Base-by-base conservation (phyloP, 2,329 filamentous ascomycete species). In the Ceratocystis huliohia region DNA sequence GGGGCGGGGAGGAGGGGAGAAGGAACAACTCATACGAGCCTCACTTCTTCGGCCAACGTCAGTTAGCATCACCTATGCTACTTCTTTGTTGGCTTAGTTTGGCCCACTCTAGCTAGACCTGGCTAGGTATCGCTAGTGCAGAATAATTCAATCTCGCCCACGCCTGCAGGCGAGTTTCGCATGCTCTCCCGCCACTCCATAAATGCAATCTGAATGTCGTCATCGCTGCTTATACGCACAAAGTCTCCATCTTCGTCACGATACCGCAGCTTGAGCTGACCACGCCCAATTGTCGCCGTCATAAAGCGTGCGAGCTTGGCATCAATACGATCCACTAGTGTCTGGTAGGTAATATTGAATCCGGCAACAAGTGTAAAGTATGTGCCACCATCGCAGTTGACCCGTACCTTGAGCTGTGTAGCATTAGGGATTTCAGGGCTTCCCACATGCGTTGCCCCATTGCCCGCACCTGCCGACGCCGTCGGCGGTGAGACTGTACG, bases 331-430 rank as follows among this genome's bases (percentile, higher is more conserved):
- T 97, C 94, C 70, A 94, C 91, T 66, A 99, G 81, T 28, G 90
- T 94, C 70, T 94, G 90, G 76, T 95, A 97, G 50, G 90, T 88
- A 72, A 97, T 97, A 74, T 95, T 96, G 76, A 91, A 95, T 41
- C 91, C 89, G 53, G 96, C 95, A 10, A 99, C 93, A n/a, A 99
- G 82, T 0, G 93, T 96, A 68, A 96, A 88, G 71, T 95, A 95
- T 73, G 92, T 94, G 61, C 88, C 88, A 59, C 76, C 78, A 68
- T 94, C 90, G 73, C 90, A 95, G 73, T 93, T 93, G 67, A 99
- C 91, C 74, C 95, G 96, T 63, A 96, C 92, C 77, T 96, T 97
- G 64, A 99, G 82, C 73, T 97, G 94, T 6, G 89, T 86, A 59
- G 81, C 84, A 63, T 82, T 74, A 28, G 77, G 80, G 71, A 82